A percentile compares a stretch with the other conserved stretches of the same genome.
Evolutionary conservation across 352 stramenopile genomes (phyloP).

Genomic region (Pythium dissotocum): DNA sequence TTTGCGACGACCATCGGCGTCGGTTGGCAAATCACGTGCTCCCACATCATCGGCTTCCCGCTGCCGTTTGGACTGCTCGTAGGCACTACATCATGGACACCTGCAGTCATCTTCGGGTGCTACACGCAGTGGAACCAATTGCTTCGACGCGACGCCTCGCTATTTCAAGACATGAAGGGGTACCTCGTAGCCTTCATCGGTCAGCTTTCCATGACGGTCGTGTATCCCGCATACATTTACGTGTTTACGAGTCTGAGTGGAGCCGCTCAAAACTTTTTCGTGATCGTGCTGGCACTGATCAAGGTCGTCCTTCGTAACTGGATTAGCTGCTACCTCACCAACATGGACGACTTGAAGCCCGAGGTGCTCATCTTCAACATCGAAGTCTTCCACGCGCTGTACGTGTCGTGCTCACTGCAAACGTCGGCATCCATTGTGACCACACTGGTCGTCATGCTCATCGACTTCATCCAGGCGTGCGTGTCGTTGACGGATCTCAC

Average conservation of each 20-base stretch:
- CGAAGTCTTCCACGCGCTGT: conserved; percentile 51
- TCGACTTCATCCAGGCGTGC: conserved; percentile 36
- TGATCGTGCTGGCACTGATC: conserved; percentile 41
- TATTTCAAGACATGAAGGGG: conserved; percentile 24
- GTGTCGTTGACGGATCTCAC: conserved; percentile 26
- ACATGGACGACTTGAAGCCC: conserved; percentile 38
- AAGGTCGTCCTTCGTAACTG: conserved; percentile 44
- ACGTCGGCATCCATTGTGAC: conserved; percentile 28
- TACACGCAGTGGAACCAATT: conserved; percentile 27
- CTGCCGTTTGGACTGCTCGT: conserved; percentile 36
- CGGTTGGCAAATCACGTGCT: conserved; percentile 30
- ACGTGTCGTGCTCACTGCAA: conserved; percentile 37
- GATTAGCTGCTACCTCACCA: conserved; percentile 26
- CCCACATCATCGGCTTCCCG: conserved; percentile 39
- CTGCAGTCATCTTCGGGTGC: conserved; percentile 29
- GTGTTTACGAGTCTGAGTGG: conserved; percentile 27
- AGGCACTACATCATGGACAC: conserved; percentile 27
- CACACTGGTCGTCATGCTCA: conserved; percentile 25
- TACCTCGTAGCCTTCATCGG: conserved; percentile 28
- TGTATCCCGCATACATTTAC: conserved; percentile 48
- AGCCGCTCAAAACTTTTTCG: conserved; percentile 29
- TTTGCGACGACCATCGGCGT: conserved; percentile 30
- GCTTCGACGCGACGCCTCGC: conserved; percentile 21
- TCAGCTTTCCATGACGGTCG: conserved; percentile 40
- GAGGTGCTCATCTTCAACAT: conserved; percentile 51